Base-by-base conservation (phyloP, 768 basidiomycete species). In the Holtermanniella nyarrowii region DNA sequence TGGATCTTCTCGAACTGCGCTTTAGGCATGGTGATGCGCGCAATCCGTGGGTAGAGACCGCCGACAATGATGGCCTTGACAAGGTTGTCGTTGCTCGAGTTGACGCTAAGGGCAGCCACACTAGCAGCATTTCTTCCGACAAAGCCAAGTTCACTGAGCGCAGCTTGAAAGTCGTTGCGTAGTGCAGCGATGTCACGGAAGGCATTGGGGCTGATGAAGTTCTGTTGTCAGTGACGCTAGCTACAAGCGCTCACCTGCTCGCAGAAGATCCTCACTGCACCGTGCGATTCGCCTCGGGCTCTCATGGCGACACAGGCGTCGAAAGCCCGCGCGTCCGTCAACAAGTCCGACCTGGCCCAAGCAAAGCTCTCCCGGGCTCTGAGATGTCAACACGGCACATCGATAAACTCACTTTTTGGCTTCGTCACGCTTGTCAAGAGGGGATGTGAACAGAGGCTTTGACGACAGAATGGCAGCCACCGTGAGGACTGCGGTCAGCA, bases 1-100 rank as follows among this genome's bases (percentile, higher is more conserved):
- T 86, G 83, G 1, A 89, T 79, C 61, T 83, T 81, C 73, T 91
- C 86, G 64, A 87, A 96, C 67, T 85, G 85, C 14, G 80, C 80
- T 50, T 76, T 74, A 1, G 87, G 89, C 20, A 90, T 76, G 55
- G 80, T 77, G 21, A 91, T 81, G 46, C 81, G 79, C 0, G 83
- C 86, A 45, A 90, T 79, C 24, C 83, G 80, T 2, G 88, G 88
- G 80, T 86, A 90, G 20, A 93, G 77, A 1, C 88, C 89, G 5
- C 87, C 88, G 12, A 88, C 79, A 26, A 95, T 77, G 55, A 90
- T 79, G 4, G 82, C 80, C 69, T 93, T 93, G 61, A 95, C 71
- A 22, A 96, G 77, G 63, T 84, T 87, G 31, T 77, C 75, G 59
- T 86, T 81, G 0, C 72, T 61, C 52, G 79, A 79, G 67, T 88